Evolutionary conservation across 768 basidiomycete species (phyloP), one percentile per base, ranked within the genome.

Genomic region (Termitomyces bulborhizus): DNA sequence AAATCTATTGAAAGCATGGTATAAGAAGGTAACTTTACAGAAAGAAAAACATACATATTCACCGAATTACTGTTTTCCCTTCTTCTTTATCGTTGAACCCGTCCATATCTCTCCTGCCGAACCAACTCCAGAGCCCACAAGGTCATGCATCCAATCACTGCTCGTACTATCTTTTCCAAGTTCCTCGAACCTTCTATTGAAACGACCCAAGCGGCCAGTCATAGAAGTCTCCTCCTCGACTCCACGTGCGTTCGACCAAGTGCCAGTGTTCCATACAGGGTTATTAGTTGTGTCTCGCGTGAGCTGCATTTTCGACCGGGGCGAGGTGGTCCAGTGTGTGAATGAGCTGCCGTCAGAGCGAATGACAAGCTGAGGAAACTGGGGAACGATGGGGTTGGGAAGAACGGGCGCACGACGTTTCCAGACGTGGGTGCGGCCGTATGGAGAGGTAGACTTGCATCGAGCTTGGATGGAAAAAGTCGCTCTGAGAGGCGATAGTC

Each of bases 281-380:
- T 93, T 86, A 67, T 93, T 97, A 15, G 89, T 90, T 48, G 90
- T 85, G 63, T 96, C 93, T 41, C 93, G 84, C 18, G 93, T 90
- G 46, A 95, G 76, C 37, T 85, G 81, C 45, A 92, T 80, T 37
- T 81, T 68, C 3, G 87, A 85, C 6, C 84, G 85, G 0, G 94
- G 93, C 0, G 93, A 92, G 1, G 93, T 95, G 12, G 89, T 91
- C 81, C 87, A 89, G 62, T 94, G 90, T 4, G 81, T 84, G 68
- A 91, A 93, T 1, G 88, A 90, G 27, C 90, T 88, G 11, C 94
- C 93, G 72, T 96, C 94, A 0, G 92, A 85, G 61, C 90, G 85
- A 55, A 91, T 79, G 57, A 96, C 88, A 59, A 78, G 82, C 69
- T 94, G 92, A 3, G 90, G 87, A 69, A 87, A 96, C 59, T 87